Evolutionary conservation across 495 filamentous ascomycete genomes (phyloP).

Genomic region (Chlorociboria aeruginascens): DNA sequence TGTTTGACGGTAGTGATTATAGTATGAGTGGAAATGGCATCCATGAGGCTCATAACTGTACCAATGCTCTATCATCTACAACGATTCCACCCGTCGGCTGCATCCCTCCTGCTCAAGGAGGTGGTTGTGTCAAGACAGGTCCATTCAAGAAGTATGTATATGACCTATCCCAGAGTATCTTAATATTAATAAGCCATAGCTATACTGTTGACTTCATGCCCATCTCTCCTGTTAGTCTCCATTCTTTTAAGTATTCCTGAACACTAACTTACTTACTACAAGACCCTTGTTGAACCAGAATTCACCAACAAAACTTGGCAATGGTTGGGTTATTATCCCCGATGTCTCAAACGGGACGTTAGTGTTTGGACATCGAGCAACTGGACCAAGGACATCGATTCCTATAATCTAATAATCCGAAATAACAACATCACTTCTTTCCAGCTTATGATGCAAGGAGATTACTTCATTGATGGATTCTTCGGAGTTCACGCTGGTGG

Average conservation of each 20-base stretch:
- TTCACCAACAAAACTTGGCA: slow-evolving; percentile 14
- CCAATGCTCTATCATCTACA: slow-evolving; percentile 7
- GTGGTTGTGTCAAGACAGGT: slow-evolving; percentile 51
- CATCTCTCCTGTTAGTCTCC: no score
- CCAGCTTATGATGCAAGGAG: slow-evolving; percentile 17
- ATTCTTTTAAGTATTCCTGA: no score
- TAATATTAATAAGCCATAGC: neutral
- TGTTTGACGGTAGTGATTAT: slow-evolving; percentile 53
- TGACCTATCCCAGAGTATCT: no score
- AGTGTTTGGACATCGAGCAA: slow-evolving; percentile 24
- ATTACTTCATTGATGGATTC: slow-evolving; percentile 26
- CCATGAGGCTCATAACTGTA: slow-evolving; percentile 24
- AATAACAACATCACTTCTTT: slow-evolving; percentile 10
- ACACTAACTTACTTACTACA: no score
- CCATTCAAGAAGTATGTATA: slow-evolving; percentile 35
- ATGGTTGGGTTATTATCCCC: slow-evolving; percentile 39
- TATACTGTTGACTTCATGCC: no score
- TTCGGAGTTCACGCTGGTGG: slow-evolving; percentile 34
- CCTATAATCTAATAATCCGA: slow-evolving; percentile 20
- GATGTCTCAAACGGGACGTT: slow-evolving; percentile 59
- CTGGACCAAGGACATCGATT: slow-evolving; percentile 2
- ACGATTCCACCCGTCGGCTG: slow-evolving; percentile 12
- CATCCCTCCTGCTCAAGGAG: slow-evolving; percentile 38
- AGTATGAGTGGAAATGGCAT: slow-evolving; percentile 54
- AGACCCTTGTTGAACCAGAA: no score